Conservation (phyloP, 2,329 filamentous ascomycete species). For the Plectosphaerella cucumerina region DNA sequence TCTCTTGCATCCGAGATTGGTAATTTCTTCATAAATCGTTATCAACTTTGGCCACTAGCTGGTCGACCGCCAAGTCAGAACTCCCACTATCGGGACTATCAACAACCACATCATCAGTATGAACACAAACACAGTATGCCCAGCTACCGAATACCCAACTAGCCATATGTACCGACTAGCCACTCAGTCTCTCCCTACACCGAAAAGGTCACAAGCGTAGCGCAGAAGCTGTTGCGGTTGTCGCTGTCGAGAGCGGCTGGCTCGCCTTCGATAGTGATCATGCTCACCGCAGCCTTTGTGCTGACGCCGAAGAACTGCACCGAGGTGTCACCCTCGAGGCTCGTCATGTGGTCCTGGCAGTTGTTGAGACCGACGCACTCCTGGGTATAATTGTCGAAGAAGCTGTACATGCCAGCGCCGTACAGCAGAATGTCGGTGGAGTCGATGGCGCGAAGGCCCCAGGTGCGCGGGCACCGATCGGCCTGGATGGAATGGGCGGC, state of each 20-base stretch:
- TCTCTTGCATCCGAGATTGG: too few relatives aligned
- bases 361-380: slow-evolving; percentile 61
- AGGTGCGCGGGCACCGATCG: slow-evolving; percentile 63
- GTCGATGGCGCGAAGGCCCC: slow-evolving; percentile 68
- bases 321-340: slow-evolving; percentile 55
- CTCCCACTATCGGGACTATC: too few relatives aligned
- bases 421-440: slow-evolving; percentile 66
- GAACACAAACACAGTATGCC: too few relatives aligned
- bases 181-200: slow-evolving; percentile 12
- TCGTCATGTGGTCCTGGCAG: slow-evolving; percentile 77
- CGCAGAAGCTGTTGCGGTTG: slow-evolving; percentile 64
- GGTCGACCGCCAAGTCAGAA: too few relatives aligned
- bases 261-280: slow-evolving; percentile 61
- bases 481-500: slow-evolving; percentile 18
- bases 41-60: too few relatives aligned
- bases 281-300: slow-evolving; percentile 72
- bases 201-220: slow-evolving; percentile 51
- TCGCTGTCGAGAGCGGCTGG: slow-evolving; percentile 50
- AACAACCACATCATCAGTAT: too few relatives aligned
- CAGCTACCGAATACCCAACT: too few relatives aligned
- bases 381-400: slow-evolving; percentile 79
- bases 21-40: too few relatives aligned
- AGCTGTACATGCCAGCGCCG: slow-evolving; percentile 73
- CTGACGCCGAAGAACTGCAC: slow-evolving; percentile 65
- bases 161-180: too few relatives aligned